Percentiles rank a stretch among this genome's conserved stretches.
phyloP scores from a whole-genome alignment of 2,329 filamentous ascomycete species.

The Zymoseptoria brevis region DNA sequence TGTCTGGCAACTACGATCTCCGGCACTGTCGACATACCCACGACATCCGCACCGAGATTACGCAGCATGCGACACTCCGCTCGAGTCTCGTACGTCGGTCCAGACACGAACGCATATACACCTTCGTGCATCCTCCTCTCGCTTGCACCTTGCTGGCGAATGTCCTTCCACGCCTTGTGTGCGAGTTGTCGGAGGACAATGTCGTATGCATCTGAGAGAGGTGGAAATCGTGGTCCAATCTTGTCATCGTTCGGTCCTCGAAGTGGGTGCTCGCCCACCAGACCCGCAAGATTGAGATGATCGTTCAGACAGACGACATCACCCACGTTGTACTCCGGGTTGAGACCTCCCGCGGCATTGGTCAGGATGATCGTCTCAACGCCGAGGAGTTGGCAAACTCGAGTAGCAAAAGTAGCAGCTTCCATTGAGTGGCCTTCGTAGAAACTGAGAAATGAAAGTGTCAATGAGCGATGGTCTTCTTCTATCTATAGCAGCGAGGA shows the following conservation, averaged over 20 bases:
- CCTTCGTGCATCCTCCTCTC: constrained; percentile 53
- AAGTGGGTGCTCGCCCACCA: constrained; percentile 54
- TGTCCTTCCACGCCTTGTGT: constrained; percentile 50
- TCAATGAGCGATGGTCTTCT: constrained; percentile 3
- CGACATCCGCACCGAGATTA: constrained; percentile 56
- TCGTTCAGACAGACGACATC: constrained; percentile 60
- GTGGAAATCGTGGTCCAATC: constrained; percentile 55
- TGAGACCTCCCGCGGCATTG: constrained; percentile 59
- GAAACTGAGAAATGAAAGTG: constrained; percentile 41
- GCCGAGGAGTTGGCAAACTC: constrained; percentile 56
- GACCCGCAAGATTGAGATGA: constrained; percentile 56
- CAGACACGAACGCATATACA: constrained; percentile 57
- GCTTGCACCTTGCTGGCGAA: constrained; percentile 36
- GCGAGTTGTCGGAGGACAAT: constrained; percentile 50
- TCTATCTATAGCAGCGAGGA: constrained; percentile 9
- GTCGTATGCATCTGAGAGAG: constrained; percentile 59
- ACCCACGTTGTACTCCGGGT: constrained; percentile 55
- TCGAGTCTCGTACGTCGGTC: constrained; percentile 58
- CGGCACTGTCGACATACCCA: constrained; percentile 63
- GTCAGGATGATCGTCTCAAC: constrained; percentile 56
- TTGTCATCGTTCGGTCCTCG: constrained; percentile 55
- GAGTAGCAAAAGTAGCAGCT: constrained; percentile 54
- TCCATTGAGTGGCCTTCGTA: constrained; percentile 61
- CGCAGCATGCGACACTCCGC: constrained; percentile 57
- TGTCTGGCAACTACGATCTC: constrained; percentile 61